phyloP scores from a whole-genome alignment of 2,329 filamentous ascomycete species.

The Davidsoniella eucalypti region DNA sequence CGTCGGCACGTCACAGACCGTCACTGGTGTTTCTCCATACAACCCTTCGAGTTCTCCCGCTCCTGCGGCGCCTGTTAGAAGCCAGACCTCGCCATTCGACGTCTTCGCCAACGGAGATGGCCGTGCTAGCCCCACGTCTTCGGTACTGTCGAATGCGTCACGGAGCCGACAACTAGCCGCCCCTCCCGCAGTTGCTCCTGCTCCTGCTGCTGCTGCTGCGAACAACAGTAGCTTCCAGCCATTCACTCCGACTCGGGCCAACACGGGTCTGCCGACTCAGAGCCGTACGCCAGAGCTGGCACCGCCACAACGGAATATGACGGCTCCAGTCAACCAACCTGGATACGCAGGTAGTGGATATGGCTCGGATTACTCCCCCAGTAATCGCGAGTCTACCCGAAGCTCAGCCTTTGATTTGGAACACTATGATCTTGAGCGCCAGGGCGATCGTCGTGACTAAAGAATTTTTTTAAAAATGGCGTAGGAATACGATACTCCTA shows the following conservation, averaged over 20 bases:
- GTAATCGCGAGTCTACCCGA: conserved; percentile 8
- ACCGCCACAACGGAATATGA: conserved; percentile 29
- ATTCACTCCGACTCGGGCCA: conserved; percentile 12
- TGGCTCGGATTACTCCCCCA: conserved; percentile 16
- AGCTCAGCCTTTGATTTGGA: conserved; percentile 10
- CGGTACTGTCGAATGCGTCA: not conserved
- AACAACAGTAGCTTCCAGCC: conserved; percentile 5
- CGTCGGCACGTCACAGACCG: conserved; percentile 11
- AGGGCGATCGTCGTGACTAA: conserved; percentile 2
- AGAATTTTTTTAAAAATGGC: not conserved
- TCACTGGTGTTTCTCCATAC: too few relatives aligned
- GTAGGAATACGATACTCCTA: not conserved
- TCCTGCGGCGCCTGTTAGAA: conserved; percentile 13
- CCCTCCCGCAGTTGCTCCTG: not conserved
- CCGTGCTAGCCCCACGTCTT: conserved; percentile 21
- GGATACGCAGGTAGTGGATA: conserved; percentile 14
- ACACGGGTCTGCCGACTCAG: conserved; percentile 8
- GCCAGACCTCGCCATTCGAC: conserved; percentile 15
- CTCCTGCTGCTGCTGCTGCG: not conserved
- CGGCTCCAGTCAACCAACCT: conserved; percentile 20
- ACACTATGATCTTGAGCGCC: conserved; percentile 9
- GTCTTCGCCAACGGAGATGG: conserved; percentile 20
- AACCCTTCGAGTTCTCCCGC: not conserved
- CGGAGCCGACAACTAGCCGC: not conserved
- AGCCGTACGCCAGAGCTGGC: conserved; percentile 12